These are phyloP conservation scores for Termitomyces titanicus DNA, from an alignment of 768 basidiomycete species.

Conservation along the genomic window DNA sequence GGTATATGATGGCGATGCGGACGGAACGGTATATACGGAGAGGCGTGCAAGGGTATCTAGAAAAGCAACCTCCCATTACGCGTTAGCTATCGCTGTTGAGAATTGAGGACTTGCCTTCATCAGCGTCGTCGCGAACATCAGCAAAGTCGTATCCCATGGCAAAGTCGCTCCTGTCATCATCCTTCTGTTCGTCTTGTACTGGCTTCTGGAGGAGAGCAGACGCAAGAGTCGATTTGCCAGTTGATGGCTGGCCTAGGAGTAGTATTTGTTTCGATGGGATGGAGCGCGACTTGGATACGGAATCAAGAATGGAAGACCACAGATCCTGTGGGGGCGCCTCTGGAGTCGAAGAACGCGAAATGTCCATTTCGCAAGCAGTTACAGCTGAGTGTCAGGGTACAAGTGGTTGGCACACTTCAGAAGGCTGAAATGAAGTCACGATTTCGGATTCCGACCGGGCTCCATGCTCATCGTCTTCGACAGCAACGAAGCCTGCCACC, in stretches of 20 bases:
- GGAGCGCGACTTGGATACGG: slow-evolving; percentile 75
- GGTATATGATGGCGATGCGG: slow-evolving; percentile 67
- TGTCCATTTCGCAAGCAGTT: slow-evolving; percentile 28
- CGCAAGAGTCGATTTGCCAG: slow-evolving; percentile 76
- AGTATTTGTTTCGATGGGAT: slow-evolving; percentile 87
- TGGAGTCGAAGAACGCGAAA: slow-evolving; percentile 63
- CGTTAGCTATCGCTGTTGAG: not conserved
- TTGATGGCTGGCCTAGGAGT: slow-evolving; percentile 73
- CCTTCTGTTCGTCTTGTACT: slow-evolving; percentile 49
- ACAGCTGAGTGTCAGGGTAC: not conserved
- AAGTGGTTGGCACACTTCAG: too few species aligned
- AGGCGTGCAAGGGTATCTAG: slow-evolving; percentile 85
- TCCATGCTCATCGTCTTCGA: slow-evolving; percentile 7
- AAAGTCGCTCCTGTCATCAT: slow-evolving; percentile 66
- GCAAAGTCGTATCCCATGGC: slow-evolving; percentile 92
- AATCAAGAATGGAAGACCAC: slow-evolving; percentile 92
- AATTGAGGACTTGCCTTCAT: slow-evolving; percentile 67
- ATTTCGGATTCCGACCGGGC: slow-evolving; percentile 19
- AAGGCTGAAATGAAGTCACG: not conserved
- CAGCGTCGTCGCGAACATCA: slow-evolving; percentile 87
- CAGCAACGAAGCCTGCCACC: slow-evolving; percentile 1
- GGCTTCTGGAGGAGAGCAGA: slow-evolving; percentile 71
- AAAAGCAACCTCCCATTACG: not conserved
- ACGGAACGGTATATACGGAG: slow-evolving; percentile 89
- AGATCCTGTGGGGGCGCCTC: slow-evolving; percentile 76